Base-by-base conservation (phyloP, 176 grass and related monocot species). In the Zea luxurians region DNA sequence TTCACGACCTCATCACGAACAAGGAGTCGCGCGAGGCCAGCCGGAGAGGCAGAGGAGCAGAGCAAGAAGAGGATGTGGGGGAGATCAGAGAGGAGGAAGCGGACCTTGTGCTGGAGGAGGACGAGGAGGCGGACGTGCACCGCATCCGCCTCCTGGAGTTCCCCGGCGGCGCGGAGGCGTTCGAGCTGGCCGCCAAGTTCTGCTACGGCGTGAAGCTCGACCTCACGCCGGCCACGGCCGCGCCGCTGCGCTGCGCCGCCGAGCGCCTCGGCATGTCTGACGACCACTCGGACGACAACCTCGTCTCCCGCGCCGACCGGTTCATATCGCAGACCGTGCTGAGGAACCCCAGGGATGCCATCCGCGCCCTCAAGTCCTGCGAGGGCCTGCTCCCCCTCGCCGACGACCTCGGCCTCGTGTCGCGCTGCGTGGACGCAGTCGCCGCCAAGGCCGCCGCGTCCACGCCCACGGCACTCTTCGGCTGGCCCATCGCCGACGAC, bases 191-290 rank as follows among this genome's bases (percentile, higher is more conserved):
- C 35, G 92, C 96, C 71, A 99, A 99, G 81, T 99, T 99, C 84
- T 99, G 96, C 88, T 99, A 99, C 71, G 96, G 92, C 70, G 90
- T 96, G 13, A 99, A 96, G 80, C 89, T 99, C 10, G 92, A 96
- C 73, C 89, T 99, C 61, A 96, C 96, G 37, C 77, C 92, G 48
- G 59, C 74, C 48, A 96, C 89, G 20, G 88, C 88, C 45, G 84
- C 81, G 21, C 92, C 90, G 42, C 85, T 99, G 20, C 88, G 85
- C 55, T 99, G 96, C 88, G 90, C 92, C 10, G 92, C 96, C 13
- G 89, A 93, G 76, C 93, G 89, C 68, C 88, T 99, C 34, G 92
- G 73, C 63, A 99, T 99, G 92, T 73, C 83, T 1, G 92, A 99
- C 48, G 90, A 91, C 82, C 93, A 93, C 75, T 85, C 92, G 13